Percentiles rank a stretch among this genome's conserved stretches.
phyloP scores from a whole-genome alignment of 805 yeast genomes.

The Saturnispora dispora region DNA sequence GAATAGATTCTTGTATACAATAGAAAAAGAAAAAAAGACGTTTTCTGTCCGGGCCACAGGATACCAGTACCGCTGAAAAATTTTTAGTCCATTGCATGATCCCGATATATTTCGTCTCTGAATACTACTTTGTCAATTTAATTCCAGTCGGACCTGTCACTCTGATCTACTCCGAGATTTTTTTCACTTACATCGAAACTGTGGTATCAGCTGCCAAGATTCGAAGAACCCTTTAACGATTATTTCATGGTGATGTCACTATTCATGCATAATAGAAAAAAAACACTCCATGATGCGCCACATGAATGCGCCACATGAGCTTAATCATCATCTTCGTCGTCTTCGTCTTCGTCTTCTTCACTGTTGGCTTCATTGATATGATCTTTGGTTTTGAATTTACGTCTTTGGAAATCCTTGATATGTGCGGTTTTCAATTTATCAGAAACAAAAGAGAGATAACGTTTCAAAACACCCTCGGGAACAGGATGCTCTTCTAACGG shows the following conservation, averaged over 20 bases:
- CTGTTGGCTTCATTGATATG: constrained; percentile 12
- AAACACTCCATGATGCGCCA: not conserved
- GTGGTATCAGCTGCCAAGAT: not conserved
- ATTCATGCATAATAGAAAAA: not conserved
- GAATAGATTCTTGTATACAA: not conserved
- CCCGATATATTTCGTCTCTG: not conserved
- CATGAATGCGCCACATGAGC: not conserved
- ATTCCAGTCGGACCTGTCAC: not conserved
- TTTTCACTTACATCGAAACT: not conserved
- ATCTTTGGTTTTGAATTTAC: constrained; percentile 25
- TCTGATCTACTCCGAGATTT: not conserved
- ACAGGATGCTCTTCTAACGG: not conserved
- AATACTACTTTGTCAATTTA: not conserved
- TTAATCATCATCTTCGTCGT: not conserved
- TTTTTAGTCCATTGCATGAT: not conserved
- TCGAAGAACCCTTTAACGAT: not conserved
- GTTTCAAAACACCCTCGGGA: not conserved
- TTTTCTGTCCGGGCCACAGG: not conserved
- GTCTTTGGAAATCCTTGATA: constrained; percentile 75
- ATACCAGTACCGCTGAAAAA: not conserved
- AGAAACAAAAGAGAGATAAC: constrained; percentile 37
- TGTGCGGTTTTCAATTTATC: constrained; percentile 66
- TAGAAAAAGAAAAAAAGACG: not conserved
- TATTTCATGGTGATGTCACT: constrained; percentile 3
- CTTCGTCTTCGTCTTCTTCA: constrained; percentile 6